Evolutionary conservation across 148 eudicot species (phyloP).

Genomic region (Cornus kousa): DNA sequence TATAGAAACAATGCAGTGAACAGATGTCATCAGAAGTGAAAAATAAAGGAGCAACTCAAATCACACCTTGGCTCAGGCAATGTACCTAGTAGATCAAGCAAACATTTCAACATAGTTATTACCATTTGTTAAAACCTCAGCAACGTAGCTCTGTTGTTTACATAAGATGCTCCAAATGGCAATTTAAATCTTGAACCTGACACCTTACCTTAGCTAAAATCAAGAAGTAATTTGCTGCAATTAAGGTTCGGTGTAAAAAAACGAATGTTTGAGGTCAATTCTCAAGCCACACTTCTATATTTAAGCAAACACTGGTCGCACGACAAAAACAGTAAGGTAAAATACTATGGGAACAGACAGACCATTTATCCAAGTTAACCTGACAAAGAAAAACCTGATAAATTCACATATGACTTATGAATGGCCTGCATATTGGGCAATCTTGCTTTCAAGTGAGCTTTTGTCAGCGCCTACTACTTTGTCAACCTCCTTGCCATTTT

Average conservation of each 20-base stretch:
- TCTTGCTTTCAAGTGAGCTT: constrained; percentile 50
- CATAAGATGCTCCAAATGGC: too few species aligned
- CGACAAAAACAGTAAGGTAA: background rate
- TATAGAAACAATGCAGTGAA: too few species aligned
- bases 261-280: background rate
- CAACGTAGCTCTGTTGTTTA: too few species aligned
- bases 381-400: background rate
- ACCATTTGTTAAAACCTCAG: too few species aligned
- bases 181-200: too few species aligned
- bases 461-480: constrained; percentile 60
- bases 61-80: too few species aligned
- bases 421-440: constrained; percentile 38
- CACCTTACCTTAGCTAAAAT: too few species aligned
- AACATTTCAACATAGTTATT: too few species aligned
- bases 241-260: background rate
- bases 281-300: background rate
- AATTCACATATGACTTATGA: background rate
- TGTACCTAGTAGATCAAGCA: too few species aligned
- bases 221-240: background rate
- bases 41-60: too few species aligned
- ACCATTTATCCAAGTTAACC: background rate
- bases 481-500: constrained; percentile 57
- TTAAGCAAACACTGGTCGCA: background rate
- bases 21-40: too few species aligned
- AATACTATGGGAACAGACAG: background rate